These are phyloP conservation scores for Coffea eugenioides DNA, from an alignment of 257 asterid genomes.

Conservation along the genomic window DNA sequence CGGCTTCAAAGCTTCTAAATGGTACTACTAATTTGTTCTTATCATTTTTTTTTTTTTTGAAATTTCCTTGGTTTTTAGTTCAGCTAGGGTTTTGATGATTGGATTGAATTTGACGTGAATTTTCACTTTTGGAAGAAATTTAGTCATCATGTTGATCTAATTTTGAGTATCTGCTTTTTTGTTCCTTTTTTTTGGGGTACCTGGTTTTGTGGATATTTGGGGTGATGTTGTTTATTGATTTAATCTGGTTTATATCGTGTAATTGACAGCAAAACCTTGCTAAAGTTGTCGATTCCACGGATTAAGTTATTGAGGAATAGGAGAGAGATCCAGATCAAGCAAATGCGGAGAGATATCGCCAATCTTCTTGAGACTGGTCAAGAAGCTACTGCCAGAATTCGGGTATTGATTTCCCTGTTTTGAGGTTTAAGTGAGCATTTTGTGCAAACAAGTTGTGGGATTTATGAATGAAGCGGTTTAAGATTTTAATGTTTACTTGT, in stretches of 20 bases:
- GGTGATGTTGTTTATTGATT: constrained; percentile 19
- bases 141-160: neutral
- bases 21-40: constrained; percentile 44
- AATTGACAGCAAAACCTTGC: constrained; percentile 70
- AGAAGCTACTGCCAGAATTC: constrained; percentile 96
- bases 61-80: too few relatives aligned
- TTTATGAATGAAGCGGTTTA: neutral
- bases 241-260: neutral
- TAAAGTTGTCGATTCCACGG: constrained; percentile 83
- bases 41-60: neutral
- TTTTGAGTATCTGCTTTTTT: constrained; percentile 6
- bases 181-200: neutral
- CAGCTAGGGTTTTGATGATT: too few relatives aligned
- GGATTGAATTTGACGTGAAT: too few relatives aligned
- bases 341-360: constrained; percentile 91
- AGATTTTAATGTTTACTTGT: neutral
- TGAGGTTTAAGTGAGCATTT: neutral
- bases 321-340: constrained; percentile 85
- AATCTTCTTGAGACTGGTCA: constrained; percentile 98
- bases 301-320: constrained; percentile 89
- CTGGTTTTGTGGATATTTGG: constrained; percentile 6
- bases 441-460: neutral
- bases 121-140: neutral
- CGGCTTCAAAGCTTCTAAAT: constrained; percentile 82
- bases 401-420: constrained; percentile 38